phyloP scores from a whole-genome alignment of 1,284 basidiomycete genomes.

The Ganoderma lingzhi region DNA sequence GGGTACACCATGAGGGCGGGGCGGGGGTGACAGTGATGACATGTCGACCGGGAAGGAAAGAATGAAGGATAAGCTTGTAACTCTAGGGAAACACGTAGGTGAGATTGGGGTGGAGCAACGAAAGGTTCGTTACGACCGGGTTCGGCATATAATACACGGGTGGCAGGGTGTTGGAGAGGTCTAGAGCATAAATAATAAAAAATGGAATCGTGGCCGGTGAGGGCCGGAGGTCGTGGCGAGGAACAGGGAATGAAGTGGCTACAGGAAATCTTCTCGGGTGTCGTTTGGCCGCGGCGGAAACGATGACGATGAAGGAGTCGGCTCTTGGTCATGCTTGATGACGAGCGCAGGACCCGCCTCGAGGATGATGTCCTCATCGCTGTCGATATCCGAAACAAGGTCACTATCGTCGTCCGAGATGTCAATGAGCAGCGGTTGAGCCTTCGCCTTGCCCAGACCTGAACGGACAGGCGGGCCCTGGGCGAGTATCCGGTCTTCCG shows the following conservation, averaged over 20 bases:
- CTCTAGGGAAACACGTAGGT: conserved; percentile 19
- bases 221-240: conserved; percentile 28
- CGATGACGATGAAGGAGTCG: not conserved
- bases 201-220: conserved; percentile 17
- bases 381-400: conserved; percentile 48
- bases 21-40: not conserved
- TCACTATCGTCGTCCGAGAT: conserved; percentile 48
- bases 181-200: conserved; percentile 27
- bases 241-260: not conserved
- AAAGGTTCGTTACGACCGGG: conserved; percentile 4
- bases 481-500: conserved; percentile 56
- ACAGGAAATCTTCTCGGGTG: conserved; percentile 30
- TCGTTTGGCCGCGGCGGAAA: conserved; percentile 20
- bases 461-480: conserved; percentile 51
- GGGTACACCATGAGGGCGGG: not conserved
- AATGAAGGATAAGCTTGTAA: not conserved
- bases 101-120: conserved; percentile 5
- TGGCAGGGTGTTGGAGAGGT: conserved; percentile 7
- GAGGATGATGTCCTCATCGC: conserved; percentile 71
- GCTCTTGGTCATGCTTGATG: conserved; percentile 46
- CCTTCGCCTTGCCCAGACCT: conserved; percentile 49
- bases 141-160: conserved; percentile 25
- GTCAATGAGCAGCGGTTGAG: conserved; percentile 38
- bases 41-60: not conserved
- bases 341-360: conserved; percentile 69